Evolutionary conservation across 2,329 filamentous ascomycete genomes (phyloP).

Genomic region (Rasamsonia emersonii): DNA sequence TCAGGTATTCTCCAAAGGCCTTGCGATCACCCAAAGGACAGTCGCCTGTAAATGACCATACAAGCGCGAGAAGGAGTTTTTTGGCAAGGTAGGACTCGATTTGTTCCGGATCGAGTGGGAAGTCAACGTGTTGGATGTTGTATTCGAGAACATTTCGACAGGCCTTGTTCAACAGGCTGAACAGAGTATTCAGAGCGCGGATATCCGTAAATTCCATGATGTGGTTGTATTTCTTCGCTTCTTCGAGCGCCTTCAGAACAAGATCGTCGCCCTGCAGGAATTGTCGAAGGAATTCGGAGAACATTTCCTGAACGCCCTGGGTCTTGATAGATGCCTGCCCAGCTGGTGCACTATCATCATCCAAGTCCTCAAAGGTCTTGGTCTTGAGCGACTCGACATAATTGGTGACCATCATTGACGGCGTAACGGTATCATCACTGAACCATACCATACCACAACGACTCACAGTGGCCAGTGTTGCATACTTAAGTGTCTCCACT

Average conservation of each 20-base stretch:
- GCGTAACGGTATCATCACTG: slow-evolving; percentile 91
- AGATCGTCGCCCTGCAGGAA: slow-evolving; percentile 74
- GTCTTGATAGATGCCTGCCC: slow-evolving; percentile 71
- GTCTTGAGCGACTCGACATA: slow-evolving; percentile 78
- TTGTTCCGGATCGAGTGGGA: slow-evolving; percentile 82
- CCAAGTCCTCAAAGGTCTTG: slow-evolving; percentile 85
- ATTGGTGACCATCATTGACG: slow-evolving; percentile 84
- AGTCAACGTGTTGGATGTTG: slow-evolving; percentile 88
- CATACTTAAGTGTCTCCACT: slow-evolving; percentile 95
- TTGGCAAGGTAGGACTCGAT: slow-evolving; percentile 84
- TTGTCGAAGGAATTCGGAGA: slow-evolving; percentile 68
- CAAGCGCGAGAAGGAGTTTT: slow-evolving; percentile 83
- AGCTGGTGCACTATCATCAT: slow-evolving; percentile 76
- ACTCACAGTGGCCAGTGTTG: slow-evolving; percentile 95
- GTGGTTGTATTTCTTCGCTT: slow-evolving; percentile 73
- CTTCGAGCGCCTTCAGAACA: slow-evolving; percentile 64
- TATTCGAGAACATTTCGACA: slow-evolving; percentile 92
- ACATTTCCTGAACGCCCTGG: slow-evolving; percentile 66
- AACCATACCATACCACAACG: slow-evolving; percentile 99
- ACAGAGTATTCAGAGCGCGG: slow-evolving; percentile 82
- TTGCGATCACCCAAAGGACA: slow-evolving; percentile 85
- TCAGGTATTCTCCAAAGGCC: slow-evolving; percentile 75
- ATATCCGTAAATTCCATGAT: slow-evolving; percentile 98
- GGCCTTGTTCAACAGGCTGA: slow-evolving; percentile 90
- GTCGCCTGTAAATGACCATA: slow-evolving; percentile 94